Base-by-base conservation (phyloP, 495 filamentous ascomycete genomes). In the Penicillium coffeae region DNA sequence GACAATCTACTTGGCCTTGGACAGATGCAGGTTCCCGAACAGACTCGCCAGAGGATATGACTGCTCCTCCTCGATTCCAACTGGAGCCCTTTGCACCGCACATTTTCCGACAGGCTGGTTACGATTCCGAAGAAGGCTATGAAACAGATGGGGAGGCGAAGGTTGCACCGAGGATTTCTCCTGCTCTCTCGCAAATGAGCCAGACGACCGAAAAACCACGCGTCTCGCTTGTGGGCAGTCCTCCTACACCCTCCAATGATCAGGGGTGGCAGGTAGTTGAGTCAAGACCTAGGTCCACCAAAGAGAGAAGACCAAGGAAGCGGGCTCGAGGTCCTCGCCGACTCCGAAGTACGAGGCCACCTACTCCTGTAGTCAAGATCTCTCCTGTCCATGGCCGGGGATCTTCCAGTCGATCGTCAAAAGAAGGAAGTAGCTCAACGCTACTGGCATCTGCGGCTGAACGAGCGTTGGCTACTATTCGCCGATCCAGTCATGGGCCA, bases 101-200 rank as follows among this genome's bases (percentile, higher is more conserved):
- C 57, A 67, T 70, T 7, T 73, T 63, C 38, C 44, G 67, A 38
- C 48, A 62, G n/a, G 54, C 59, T 7, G 61, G 55, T 1, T 49
- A 58, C 14, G 66, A 67, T 7, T 57, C 65, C 3, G 68, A 77
- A 21, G 47, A 55, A 18, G 72, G 71, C 2, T 73, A 78, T 44
- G 69, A 75, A n/a, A 70, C 62, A 8, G 73, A 79, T 20, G 52
- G 60, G 33, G 75, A 78, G 50, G 21, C 40, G 0, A 58, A 55
- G 14, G 51, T 38, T 20, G 47, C 49, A 10, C n/a, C 44, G 38
- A 50, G 42, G 7, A 58, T 57, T 0, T 72, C 71, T 21, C 65
- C 69, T 1, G 49, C 62, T 0, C 47, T 62, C n/a, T 72, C 69
- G 8, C 67, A 69, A 38, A 48, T 63, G 9, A 71, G 68, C 34